Conservation (phyloP, 2,329 filamentous ascomycete species). For the Verticillium albo-atrum region DNA sequence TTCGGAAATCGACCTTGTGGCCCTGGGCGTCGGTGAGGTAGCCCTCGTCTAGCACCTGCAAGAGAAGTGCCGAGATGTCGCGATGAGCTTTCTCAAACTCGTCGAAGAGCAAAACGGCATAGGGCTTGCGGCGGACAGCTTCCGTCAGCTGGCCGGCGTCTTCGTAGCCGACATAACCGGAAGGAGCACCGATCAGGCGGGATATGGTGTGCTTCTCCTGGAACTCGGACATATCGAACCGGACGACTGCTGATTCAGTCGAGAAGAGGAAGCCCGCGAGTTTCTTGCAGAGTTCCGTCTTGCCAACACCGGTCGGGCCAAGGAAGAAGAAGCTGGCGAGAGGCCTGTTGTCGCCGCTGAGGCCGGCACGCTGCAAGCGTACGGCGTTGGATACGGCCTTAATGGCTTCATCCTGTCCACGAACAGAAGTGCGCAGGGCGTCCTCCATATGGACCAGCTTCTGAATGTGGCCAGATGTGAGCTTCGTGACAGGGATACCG, state of each 20-base stretch:
- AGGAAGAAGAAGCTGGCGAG: conserved; percentile 97
- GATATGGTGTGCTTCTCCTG: conserved; percentile 97
- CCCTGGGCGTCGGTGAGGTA: conserved; percentile 94
- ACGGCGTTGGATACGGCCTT: conserved; percentile 90
- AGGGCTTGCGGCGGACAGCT: conserved; percentile 89
- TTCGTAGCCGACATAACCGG: conserved; percentile 94
- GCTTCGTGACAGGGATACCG: conserved; percentile 86
- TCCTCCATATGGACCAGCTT: conserved; percentile 97
- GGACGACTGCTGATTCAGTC: conserved; percentile 82
- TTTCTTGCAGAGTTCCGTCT: conserved; percentile 96
- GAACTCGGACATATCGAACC: conserved; percentile 98
- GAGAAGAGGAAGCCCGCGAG: conserved; percentile 91
- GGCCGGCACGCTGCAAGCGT: conserved; percentile 84
- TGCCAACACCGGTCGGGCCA: conserved; percentile 92
- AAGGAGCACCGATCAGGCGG: conserved; percentile 84
- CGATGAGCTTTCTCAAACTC: conserved; percentile 97
- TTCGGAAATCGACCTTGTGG: conserved; percentile 94
- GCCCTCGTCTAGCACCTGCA: conserved; percentile 94
- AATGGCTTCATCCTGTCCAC: conserved; percentile 91
- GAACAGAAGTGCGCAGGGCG: conserved; percentile 73
- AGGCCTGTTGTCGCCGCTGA: conserved; percentile 87
- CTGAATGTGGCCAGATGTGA: conserved; percentile 90
- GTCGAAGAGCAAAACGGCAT: conserved; percentile 90
- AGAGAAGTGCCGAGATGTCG: conserved; percentile 84
- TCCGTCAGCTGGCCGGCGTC: conserved; percentile 95